Evolutionary conservation across 257 asterid genomes (phyloP), one percentile per base, ranked within the genome.

Genomic region (Petrea volubilis): DNA sequence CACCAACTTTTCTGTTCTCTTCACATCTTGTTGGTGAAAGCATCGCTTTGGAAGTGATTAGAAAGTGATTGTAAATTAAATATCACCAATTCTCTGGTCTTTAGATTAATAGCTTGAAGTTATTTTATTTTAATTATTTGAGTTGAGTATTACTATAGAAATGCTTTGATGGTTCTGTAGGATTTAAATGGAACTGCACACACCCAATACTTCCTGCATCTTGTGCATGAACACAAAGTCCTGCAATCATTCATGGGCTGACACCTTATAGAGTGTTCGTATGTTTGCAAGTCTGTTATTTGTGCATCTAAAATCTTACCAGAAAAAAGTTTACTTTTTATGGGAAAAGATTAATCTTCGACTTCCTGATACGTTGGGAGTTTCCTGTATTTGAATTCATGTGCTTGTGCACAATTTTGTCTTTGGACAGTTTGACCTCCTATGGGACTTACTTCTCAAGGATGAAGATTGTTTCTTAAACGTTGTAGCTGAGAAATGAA

Each of bases 171-270:
- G 40, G 55, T n/a, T n/a, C n/a, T n/a, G n/a, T n/a, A n/a, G n/a
- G n/a, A n/a, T n/a, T n/a, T n/a, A n/a, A n/a, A n/a, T n/a, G n/a
- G n/a, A n/a, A n/a, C n/a, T n/a, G n/a, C n/a, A n/a, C n/a, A n/a
- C n/a, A n/a, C n/a, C n/a, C n/a, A n/a, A n/a, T n/a, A n/a, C n/a
- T n/a, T n/a, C n/a, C n/a, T n/a, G n/a, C n/a, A n/a, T n/a, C n/a
- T n/a, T n/a, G n/a, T n/a, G n/a, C n/a, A 41, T 52, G 2, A 14
- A 5, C 49, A 17, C 67, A 34, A 36, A 7, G 40, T 18, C 69
- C 58, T 67, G 52, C 13, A 49, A 51, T 64, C 40, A 65, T 47
- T n/a, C 44, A 40, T 56, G 23, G 59, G 13, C 51, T 24, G 66
- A 58, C 29, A 15, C 33, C n/a, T 55, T 60, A 43, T 33, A 17